These are phyloP conservation scores for Monascus ruber DNA, from an alignment of 2,329 filamentous ascomycete species.

Conservation along the genomic window DNA sequence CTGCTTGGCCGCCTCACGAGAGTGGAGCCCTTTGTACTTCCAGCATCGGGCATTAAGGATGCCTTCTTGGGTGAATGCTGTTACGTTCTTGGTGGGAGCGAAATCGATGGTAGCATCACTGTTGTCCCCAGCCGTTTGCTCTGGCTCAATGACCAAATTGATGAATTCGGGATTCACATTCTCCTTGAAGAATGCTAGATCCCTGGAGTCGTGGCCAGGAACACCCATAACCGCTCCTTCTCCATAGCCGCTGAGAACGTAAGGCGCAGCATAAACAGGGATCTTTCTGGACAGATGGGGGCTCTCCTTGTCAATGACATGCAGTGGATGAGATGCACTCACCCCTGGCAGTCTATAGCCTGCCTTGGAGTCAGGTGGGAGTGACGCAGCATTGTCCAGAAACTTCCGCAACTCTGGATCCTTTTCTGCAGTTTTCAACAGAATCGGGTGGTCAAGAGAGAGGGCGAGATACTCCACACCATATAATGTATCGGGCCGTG, in stretches of 20 bases:
- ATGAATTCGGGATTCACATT: slow-evolving; percentile 53
- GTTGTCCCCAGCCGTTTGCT: slow-evolving; percentile 21
- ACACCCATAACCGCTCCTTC: slow-evolving; percentile 88
- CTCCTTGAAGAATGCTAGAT: slow-evolving; percentile 67
- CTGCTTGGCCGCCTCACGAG: slow-evolving; percentile 48
- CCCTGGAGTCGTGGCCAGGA: slow-evolving; percentile 69
- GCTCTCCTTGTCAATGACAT: slow-evolving; percentile 42
- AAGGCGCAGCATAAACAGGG: slow-evolving; percentile 71
- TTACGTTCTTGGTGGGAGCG: slow-evolving; percentile 29
- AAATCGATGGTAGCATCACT: slow-evolving; percentile 4
- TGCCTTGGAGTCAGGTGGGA: slow-evolving; percentile 45
- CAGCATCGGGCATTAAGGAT: slow-evolving; percentile 56
- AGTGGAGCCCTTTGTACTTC: slow-evolving; percentile 52
- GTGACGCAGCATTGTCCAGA: slow-evolving; percentile 43
- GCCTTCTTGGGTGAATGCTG: slow-evolving; percentile 54
- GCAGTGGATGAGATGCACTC: slow-evolving; percentile 54
- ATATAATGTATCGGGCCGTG: slow-evolving; percentile 74
- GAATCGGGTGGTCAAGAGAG: slow-evolving; percentile 60
- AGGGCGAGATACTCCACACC: slow-evolving; percentile 78
- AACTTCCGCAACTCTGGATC: slow-evolving; percentile 57
- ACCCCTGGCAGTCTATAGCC: slow-evolving; percentile 58
- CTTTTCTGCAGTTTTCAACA: slow-evolving; percentile 46
- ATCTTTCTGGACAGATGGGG: slow-evolving; percentile 34
- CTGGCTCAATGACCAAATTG: slow-evolving; percentile 46
- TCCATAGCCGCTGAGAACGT: slow-evolving; percentile 75